A percentile compares a stretch with the other conserved stretches of the same genome.
phyloP scores from a whole-genome alignment of 1,139 yeast species.

The Yamadazyma atmosphaerica region DNA sequence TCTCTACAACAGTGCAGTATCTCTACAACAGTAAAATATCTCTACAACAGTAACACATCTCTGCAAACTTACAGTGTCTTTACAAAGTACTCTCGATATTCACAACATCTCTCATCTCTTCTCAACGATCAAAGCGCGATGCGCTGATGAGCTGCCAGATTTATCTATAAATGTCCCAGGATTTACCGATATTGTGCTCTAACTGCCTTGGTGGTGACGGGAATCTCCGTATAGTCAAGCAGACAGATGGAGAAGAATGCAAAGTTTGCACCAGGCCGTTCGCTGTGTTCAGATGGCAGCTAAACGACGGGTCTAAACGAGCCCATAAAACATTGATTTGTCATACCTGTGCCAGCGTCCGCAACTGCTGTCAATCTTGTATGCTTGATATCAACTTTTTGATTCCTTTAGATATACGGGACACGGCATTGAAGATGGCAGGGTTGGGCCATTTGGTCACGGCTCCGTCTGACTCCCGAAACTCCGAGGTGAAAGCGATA shows the following conservation, averaged over 20 bases:
- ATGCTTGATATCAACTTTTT: conserved; percentile 80
- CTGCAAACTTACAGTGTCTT: too few relatives aligned
- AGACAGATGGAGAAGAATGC: conserved; percentile 73
- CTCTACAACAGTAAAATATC: too few relatives aligned
- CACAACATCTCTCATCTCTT: too few relatives aligned
- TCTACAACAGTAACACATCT: too few relatives aligned
- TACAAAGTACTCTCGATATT: too few relatives aligned
- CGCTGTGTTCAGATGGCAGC: conserved; percentile 74
- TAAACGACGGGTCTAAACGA: conserved; percentile 33
- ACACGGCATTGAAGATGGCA: conserved; percentile 77
- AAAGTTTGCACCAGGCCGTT: conserved; percentile 82
- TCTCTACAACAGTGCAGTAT: too few relatives aligned
- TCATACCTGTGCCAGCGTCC: conserved; percentile 70
- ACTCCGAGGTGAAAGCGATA: conserved; percentile 45
- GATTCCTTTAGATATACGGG: conserved; percentile 75
- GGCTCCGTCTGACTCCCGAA: conserved; percentile 11
- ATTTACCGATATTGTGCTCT: conserved; percentile 67
- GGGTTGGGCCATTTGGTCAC: conserved; percentile 41
- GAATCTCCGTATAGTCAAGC: conserved; percentile 70
- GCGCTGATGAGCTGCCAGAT: background rate
- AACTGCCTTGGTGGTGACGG: conserved; percentile 68
- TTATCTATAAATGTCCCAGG: conserved; percentile 16
- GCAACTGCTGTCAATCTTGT: conserved; percentile 87
- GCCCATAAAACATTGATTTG: conserved; percentile 64
- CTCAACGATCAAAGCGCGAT: too few relatives aligned